Percentiles rank a stretch among this genome's conserved stretches.
phyloP scores from a whole-genome alignment of 2,329 filamentous ascomycete species.

The Colletotrichum sp. region DNA sequence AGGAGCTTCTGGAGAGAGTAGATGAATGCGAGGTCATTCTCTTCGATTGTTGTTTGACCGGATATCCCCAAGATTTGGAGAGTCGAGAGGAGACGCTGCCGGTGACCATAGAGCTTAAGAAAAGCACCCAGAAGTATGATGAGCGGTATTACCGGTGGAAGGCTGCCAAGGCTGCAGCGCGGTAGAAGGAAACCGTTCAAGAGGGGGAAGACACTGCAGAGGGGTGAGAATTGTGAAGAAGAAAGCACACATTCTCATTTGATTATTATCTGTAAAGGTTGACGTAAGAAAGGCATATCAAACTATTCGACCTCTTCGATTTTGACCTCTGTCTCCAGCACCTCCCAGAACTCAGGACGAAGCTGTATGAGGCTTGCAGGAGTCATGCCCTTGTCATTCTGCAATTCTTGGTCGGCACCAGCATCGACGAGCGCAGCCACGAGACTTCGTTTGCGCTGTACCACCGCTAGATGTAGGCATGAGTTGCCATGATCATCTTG shows the following conservation, averaged over 20 bases:
- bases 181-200: not conserved
- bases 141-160: not conserved
- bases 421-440: no score
- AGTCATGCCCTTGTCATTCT: rapidly evolving
- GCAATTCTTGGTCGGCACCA: no score
- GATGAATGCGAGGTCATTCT: not conserved
- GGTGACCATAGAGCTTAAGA: not conserved
- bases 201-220: rapidly evolving
- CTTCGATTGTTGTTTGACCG: not conserved
- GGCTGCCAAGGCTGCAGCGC: not conserved
- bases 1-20: not conserved
- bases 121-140: not conserved
- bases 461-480: no score
- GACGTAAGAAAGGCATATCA: no score
- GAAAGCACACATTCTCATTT: no score
- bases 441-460: no score
- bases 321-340: no score
- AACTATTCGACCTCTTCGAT: no score
- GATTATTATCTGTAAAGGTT: no score
- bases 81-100: not conserved
- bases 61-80: not conserved
- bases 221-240: rapidly evolving
- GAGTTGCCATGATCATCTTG: no score
- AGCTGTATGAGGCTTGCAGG: rapidly evolving
- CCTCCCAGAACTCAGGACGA: no score